Evolutionary conservation across 2,329 filamentous ascomycete species (phyloP).

Genomic region (Stylonectria norvegica): DNA sequence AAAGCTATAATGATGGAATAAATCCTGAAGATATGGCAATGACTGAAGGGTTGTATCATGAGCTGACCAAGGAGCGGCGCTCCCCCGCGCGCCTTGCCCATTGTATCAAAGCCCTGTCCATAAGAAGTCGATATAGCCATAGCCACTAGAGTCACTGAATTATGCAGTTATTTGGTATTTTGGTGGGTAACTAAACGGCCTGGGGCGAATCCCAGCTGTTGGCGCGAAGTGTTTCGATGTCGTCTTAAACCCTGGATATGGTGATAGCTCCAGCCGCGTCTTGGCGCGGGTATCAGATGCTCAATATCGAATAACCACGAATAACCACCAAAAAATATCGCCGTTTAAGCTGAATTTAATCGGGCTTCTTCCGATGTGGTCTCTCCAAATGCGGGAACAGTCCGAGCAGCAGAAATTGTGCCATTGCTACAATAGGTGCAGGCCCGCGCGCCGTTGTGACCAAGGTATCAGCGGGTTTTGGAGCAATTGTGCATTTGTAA

Average conservation of each 20-base stretch:
- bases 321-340: constrained; percentile 12
- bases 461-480: constrained; percentile 3
- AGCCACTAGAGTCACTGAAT: too few species aligned
- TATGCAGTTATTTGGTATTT: too few species aligned
- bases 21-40: background rate
- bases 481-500: too few species aligned
- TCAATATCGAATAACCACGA: background rate
- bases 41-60: constrained; percentile 3
- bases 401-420: background rate
- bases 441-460: constrained; percentile 1
- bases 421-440: constrained; percentile 4
- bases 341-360: constrained; percentile 8
- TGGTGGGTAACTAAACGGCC: too few species aligned
- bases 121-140: too few species aligned
- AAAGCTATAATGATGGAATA: constrained; percentile 14
- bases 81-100: background rate
- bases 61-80: background rate
- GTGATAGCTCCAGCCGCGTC: background rate
- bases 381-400: background rate
- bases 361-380: constrained; percentile 10
- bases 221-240: background rate
- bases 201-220: too few species aligned
- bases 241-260: constrained; percentile 5
- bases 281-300: too few species aligned
- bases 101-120: too few species aligned